phyloP scores from a whole-genome alignment of 768 basidiomycete genomes.

The Mycena kentingensis region DNA sequence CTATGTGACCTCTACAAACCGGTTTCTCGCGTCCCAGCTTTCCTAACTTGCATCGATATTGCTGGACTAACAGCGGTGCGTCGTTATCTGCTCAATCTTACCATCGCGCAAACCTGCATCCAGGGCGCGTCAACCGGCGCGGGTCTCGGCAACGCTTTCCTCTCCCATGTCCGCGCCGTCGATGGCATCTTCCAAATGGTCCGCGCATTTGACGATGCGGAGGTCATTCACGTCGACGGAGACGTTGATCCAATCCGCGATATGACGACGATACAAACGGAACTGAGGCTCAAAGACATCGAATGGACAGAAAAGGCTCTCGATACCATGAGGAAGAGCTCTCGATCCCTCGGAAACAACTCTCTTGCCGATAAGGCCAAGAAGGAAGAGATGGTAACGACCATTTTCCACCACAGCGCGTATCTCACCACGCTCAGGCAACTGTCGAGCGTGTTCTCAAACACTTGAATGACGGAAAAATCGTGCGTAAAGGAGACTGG shows the following conservation, averaged over 20 bases:
- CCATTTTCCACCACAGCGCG: neutral
- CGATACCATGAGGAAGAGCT: conserved; percentile 73
- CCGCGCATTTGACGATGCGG: conserved; percentile 98
- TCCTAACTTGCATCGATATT: conserved; percentile 97
- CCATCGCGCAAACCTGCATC: conserved; percentile 3
- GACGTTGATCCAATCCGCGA: conserved; percentile 95
- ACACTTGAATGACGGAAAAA: conserved; percentile 76
- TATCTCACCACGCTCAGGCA: conserved; percentile 48
- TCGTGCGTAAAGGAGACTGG: conserved; percentile 94
- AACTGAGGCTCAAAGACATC: conserved; percentile 94
- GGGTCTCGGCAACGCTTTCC: conserved; percentile 95
- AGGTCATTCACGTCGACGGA: conserved; percentile 98
- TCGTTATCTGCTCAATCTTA: conserved; percentile 11
- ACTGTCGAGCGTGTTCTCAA: conserved; percentile 85
- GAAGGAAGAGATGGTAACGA: conserved; percentile 90
- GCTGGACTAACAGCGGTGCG: conserved; percentile 92
- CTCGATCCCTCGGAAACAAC: conserved; percentile 68
- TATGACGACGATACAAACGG: conserved; percentile 96
- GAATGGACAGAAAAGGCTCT: conserved; percentile 97
- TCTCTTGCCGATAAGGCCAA: conserved; percentile 91
- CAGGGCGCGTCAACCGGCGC: conserved; percentile 97
- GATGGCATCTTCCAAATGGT: conserved; percentile 99
- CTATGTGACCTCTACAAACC: conserved; percentile 91
- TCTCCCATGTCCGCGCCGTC: conserved; percentile 96
- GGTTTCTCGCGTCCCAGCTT: conserved; percentile 82